A percentile compares a stretch with the other conserved stretches of the same genome.
Conservation (phyloP, 495 filamentous ascomycete genomes). For the Neurospora sp. region DNA sequence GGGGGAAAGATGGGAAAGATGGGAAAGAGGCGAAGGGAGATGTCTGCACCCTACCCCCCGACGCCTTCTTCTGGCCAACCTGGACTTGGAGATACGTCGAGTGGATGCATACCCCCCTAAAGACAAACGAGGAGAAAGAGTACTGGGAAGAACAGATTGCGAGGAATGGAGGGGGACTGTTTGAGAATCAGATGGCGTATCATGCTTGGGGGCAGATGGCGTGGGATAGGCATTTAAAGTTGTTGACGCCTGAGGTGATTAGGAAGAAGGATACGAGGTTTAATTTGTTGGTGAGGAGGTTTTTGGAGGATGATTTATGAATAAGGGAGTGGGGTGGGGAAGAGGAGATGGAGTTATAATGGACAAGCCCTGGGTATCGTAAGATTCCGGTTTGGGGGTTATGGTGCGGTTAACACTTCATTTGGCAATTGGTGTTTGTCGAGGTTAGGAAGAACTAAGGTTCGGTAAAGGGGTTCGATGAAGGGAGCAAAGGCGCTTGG, state of each 20-base stretch:
- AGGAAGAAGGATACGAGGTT: constrained; percentile 32
- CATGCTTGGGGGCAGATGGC: constrained; percentile 41
- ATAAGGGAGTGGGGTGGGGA: neutral
- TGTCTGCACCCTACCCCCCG: constrained; percentile 33
- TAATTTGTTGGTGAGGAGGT: constrained; percentile 35
- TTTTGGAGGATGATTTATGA: constrained; percentile 31
- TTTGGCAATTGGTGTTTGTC: neutral
- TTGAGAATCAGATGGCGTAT: constrained; percentile 35
- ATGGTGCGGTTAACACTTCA: neutral
- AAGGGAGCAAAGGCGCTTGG: neutral
- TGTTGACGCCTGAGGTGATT: constrained; percentile 27
- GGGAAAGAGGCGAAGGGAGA: constrained; percentile 19
- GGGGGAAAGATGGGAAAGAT: neutral
- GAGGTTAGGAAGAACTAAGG: neutral
- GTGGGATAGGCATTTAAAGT: constrained; percentile 30
- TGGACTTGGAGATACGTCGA: constrained; percentile 38
- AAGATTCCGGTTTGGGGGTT: neutral
- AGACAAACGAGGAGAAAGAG: constrained; percentile 15
- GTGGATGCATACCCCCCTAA: constrained; percentile 36
- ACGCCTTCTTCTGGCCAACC: constrained; percentile 41
- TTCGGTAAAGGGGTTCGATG: neutral
- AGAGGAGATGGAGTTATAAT: neutral
- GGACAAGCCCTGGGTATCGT: neutral
- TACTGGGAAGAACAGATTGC: constrained; percentile 27
- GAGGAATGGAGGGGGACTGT: constrained; percentile 29